phyloP scores from a whole-genome alignment of 129 eudicot species.

The Helianthus tuberosus region DNA sequence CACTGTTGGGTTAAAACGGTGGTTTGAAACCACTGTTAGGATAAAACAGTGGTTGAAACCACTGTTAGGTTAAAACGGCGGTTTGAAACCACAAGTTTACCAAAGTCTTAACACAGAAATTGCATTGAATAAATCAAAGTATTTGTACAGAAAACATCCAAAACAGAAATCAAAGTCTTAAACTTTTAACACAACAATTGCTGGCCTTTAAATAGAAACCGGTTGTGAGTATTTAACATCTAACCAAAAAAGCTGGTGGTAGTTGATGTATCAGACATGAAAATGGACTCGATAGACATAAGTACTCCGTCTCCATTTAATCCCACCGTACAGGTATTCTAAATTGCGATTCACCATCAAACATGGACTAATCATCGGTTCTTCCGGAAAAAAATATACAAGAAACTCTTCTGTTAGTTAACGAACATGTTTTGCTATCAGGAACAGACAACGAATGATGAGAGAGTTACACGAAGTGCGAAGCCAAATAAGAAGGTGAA shows the following conservation, averaged over 20 bases:
- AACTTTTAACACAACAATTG: no score
- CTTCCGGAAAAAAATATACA: not conserved
- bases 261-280: slow-evolving; percentile 34
- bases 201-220: no score
- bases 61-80: no score
- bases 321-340: slow-evolving; percentile 60
- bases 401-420: not conserved
- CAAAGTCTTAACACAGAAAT: no score
- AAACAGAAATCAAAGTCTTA: no score
- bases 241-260: not conserved
- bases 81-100: no score
- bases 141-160: no score
- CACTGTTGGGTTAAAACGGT: no score
- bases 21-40: no score
- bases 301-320: slow-evolving; percentile 45
- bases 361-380: not conserved
- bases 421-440: not conserved
- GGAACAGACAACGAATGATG: slow-evolving; percentile 44
- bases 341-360: not conserved
- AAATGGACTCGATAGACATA: slow-evolving; percentile 19
- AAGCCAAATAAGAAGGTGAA: slow-evolving; percentile 70
- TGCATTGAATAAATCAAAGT: no score
- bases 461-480: slow-evolving; percentile 49
- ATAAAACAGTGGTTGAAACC: not conserved
- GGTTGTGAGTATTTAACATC: no score